Percentiles rank a stretch among this genome's conserved stretches.
Conservation (phyloP, 306 rosid genomes). For the Vigna unguiculata region DNA sequence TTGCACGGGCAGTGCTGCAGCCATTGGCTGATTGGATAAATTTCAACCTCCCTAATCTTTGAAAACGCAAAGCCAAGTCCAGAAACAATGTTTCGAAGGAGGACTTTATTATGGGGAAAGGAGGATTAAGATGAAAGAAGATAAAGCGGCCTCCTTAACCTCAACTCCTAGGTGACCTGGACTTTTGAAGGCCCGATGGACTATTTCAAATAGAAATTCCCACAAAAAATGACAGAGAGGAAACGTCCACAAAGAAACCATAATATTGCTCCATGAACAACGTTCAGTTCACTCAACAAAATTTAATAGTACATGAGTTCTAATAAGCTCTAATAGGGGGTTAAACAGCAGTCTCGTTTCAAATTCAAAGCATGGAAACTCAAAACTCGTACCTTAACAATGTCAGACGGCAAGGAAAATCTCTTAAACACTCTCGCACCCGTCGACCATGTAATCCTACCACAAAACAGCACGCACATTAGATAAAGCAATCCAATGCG, state of each 20-base stretch:
- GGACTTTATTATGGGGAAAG: constrained; percentile 8
- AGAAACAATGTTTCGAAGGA: constrained; percentile 18
- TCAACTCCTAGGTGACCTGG: too few relatives aligned
- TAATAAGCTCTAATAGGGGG: not conserved
- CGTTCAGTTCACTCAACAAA: not conserved
- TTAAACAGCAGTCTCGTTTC: not conserved
- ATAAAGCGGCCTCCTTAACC: constrained; percentile 3
- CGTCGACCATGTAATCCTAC: constrained; percentile 90
- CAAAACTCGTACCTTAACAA: constrained; percentile 60
- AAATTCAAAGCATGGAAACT: constrained; percentile 35
- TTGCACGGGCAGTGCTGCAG: constrained; percentile 27
- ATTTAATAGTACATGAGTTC: not conserved
- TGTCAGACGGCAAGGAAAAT: constrained; percentile 72
- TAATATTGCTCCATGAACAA: constrained; percentile 20
- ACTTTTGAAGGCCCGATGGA: too few relatives aligned
- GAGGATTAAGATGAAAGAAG: constrained; percentile 8
- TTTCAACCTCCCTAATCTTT: constrained; percentile 19
- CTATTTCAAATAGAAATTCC: not conserved
- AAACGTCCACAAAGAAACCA: too few relatives aligned
- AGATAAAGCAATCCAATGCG: constrained; percentile 16
- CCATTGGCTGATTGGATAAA: constrained; percentile 25
- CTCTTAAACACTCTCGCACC: constrained; percentile 91
- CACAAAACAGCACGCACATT: constrained; percentile 16
- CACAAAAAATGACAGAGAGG: not conserved
- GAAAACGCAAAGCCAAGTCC: constrained; percentile 42